A percentile compares a stretch with the other conserved stretches of the same genome.
These are phyloP conservation scores for Eremothecium gossypii DNA, from an alignment of 1,139 yeast species.

Conservation along the genomic window DNA sequence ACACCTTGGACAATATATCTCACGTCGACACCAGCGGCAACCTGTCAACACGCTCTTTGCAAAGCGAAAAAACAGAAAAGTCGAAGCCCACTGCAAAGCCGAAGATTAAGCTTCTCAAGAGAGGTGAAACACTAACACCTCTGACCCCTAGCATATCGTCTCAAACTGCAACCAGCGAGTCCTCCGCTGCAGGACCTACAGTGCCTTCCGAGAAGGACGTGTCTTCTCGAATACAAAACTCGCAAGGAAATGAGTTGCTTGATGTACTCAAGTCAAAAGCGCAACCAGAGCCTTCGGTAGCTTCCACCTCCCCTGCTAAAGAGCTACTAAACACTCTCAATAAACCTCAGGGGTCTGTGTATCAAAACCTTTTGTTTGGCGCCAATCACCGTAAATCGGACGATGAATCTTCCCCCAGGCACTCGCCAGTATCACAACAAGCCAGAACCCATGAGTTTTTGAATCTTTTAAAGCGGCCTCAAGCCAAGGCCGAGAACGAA, in stretches of 20 bases:
- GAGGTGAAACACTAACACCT: conserved; percentile 27
- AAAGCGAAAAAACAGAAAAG: conserved; percentile 1
- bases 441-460: conserved; percentile 1
- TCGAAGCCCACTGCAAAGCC: conserved; percentile 14
- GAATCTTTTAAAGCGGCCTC: conserved; percentile 8
- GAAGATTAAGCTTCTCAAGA: conserved; percentile 28
- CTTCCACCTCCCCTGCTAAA: neutral
- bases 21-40: neutral
- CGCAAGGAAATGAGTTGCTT: conserved; percentile 1
- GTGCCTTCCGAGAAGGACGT: neutral
- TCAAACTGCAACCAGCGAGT: neutral
- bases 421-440: neutral
- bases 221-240: neutral
- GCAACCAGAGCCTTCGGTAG: neutral
- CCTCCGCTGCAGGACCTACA: neutral
- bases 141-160: neutral
- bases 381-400: neutral
- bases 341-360: neutral
- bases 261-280: neutral
- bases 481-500: neutral
- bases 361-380: neutral
- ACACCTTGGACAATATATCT: neutral
- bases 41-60: neutral
- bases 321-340: neutral
- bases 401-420: neutral